Base-by-base conservation (phyloP, 2,329 filamentous ascomycete genomes). In the Phialemoniopsis sp. region DNA sequence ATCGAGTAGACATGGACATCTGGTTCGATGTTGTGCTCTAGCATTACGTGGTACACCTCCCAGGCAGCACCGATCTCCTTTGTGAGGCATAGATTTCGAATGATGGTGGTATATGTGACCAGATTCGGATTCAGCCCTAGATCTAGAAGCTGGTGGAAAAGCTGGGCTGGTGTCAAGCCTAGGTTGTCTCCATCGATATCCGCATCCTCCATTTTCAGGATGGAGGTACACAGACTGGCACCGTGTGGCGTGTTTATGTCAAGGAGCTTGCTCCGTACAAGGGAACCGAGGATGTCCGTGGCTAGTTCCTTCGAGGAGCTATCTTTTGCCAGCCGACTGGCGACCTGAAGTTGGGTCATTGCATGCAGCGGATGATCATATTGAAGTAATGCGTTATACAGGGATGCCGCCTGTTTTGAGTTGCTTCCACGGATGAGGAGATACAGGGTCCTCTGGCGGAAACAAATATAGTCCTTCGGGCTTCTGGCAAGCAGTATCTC, bases 81-180 rank as follows among this genome's bases (percentile, higher is more conserved):
- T n/a, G 71, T 76, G 42, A 80, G 68, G 50, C 85, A 78, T 13
- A 89, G 79, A 42, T 88, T 87, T 30, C 80, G 72, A 39, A 96
- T 76, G 42, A 89, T 64, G 33, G 85, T 71, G 13, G 84, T 85
- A 53, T 85, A 78, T 10, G 73, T 72, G 41, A 80, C 64, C 13
- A 77, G 61, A 46, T 87, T 85, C 17, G 85, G 78, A 15, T 67
- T 64, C 35, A 86, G 63, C 2, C 83, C 85, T n/a, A 73, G 60
- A 15, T 73, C 63, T 10, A 85, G 58, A 37, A 89, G 67, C 8
- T 63, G 57, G 38, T 75, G 64, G 16, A 83, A 73, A 5, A 83
- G 63, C 5, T 68, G 59, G 9, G 76, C 67, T 18, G 73, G 73
- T 15, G 70, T 66, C n/a, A 69, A 2, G 28, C 13, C 9, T 17